Base-by-base conservation (phyloP, 306 rosid species). In the Cucumis hystrix region DNA sequence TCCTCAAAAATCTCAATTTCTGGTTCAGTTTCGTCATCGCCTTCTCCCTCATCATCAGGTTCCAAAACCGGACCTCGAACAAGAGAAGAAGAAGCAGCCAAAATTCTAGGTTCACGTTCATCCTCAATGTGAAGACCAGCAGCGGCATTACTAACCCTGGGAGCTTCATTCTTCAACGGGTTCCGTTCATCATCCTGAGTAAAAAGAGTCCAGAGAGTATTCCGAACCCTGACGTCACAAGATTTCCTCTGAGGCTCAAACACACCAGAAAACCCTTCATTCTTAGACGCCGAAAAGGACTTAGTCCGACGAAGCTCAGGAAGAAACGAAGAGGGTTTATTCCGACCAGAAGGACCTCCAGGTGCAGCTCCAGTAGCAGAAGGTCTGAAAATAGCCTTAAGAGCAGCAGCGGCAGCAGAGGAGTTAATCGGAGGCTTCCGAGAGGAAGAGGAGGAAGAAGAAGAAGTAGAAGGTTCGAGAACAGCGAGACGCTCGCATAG, bases 401-500 rank as follows among this genome's bases (percentile, higher is more conserved):
- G 90, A 6, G 98, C 98, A 17, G 98, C 97, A 49, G 98, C 90
- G 54, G 98, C 96, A 51, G 97, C 78, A 83, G 97, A 85, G 68
- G 98, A 85, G n/a, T 90, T 81, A 65, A 52, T 65, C 8, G 91
- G 93, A n/a, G 88, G 91, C 62, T 84, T 89, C 18, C 91, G 90
- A 65, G 90, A 82, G 15, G 93, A 77, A 14, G 90, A 30, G 3
- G 30, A 28, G 45, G 75, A 0, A 4, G 87, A 28, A 57, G 86
- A 49, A 40, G 86, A 47, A 40, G 93, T 30, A 5, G 91, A 64
- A 62, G 97, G 97, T 63, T 92, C 97, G 89, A 95, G 94, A 18
- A 89, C 88, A 55, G 96, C 89, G 43, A 95, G 99, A 54, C 97
- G 96, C 39, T 95, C 99, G 99, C 96, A 95, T 80, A 95, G 99